A percentile compares a stretch with the other conserved stretches of the same genome.
Conservation (phyloP, 305 asterid genomes). For the Striga hermonthica region DNA sequence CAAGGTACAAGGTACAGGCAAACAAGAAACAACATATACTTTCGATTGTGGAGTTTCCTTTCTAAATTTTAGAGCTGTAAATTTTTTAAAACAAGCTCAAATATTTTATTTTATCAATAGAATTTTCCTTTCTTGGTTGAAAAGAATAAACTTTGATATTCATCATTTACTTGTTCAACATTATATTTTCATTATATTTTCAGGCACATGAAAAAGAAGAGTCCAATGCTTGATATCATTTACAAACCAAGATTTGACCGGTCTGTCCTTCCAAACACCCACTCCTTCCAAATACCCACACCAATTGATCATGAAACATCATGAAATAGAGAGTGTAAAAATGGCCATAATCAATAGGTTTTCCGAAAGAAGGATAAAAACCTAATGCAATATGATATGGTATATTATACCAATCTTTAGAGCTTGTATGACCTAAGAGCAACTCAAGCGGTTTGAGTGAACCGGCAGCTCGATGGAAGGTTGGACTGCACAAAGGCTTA, state of each 20-base stretch:
- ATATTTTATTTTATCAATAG: not conserved
- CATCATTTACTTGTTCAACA: conserved; percentile 5
- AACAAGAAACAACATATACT: conserved; percentile 4
- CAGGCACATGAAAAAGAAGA: conserved; percentile 20
- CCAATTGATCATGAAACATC: not conserved
- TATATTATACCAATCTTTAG: too few relatives aligned
- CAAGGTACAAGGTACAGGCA: not conserved
- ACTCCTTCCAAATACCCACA: not conserved
- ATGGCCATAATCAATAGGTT: not conserved
- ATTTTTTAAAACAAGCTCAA: not conserved
- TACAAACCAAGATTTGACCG: not conserved
- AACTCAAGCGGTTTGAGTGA: too few relatives aligned
- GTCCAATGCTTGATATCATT: conserved; percentile 2
- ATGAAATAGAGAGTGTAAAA: not conserved
- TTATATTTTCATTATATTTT: not conserved
- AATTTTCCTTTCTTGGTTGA: not conserved
- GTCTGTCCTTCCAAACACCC: not conserved
- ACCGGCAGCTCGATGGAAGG: too few relatives aligned
- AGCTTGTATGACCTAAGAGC: too few relatives aligned
- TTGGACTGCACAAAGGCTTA: too few relatives aligned
- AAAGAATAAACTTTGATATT: too few relatives aligned
- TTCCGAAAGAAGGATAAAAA: conserved; percentile 1
- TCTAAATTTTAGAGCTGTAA: conserved; percentile 11
- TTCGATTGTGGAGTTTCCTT: conserved; percentile 2
- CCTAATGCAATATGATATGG: not conserved